Evolutionary conservation across 139 green algal species (phyloP), one percentile per base, ranked within the genome.

Genomic region (Chlorella sp.): DNA sequence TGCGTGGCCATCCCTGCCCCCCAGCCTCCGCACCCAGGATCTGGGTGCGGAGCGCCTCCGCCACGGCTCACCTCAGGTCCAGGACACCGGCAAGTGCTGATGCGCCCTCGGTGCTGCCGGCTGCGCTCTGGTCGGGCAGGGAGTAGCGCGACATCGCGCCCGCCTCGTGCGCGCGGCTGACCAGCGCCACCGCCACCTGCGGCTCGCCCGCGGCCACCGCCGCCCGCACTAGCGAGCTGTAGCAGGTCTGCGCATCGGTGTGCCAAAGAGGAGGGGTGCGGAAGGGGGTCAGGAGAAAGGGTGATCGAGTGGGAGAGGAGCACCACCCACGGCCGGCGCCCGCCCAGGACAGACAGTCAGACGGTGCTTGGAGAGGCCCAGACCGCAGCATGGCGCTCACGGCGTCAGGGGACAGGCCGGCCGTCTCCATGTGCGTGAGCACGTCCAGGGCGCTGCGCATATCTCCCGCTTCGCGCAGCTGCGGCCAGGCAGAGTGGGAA

Each of bases 361-460:
- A n/a, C n/a, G n/a, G n/a, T n/a, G n/a, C n/a, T n/a, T n/a, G n/a
- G n/a, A n/a, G n/a, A n/a, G n/a, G n/a, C n/a, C n/a, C n/a, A n/a
- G n/a, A n/a, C n/a, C n/a, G 21, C 6, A 15, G 58, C n/a, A n/a
- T 12, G 27, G n/a, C 2, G 2, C 51, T 27, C 71, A 67, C 74
- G 51, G 50, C 5, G 43, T 84, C 42, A 21, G 74, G 63, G 5
- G 38, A 33, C 8, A 83, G 17, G 0, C 79, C 74, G 51, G 55
- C 65, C 33, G n/a, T 9, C 70, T 82, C 78, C 65, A 84, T 83
- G 79, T 55, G 35, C 2, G 19, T 27, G 27, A 84, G 41, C 46
- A 77, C 42, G 2, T 77, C 42, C 35, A 83, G 17, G 31, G 17
- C 42, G 0, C 64, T 64, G 25, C 5, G 31, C 17, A 33, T 29